Percentiles rank a stretch among this genome's conserved stretches.
Conservation (phyloP, 1,284 basidiomycete genomes). For the Pholiota adiposa region DNA sequence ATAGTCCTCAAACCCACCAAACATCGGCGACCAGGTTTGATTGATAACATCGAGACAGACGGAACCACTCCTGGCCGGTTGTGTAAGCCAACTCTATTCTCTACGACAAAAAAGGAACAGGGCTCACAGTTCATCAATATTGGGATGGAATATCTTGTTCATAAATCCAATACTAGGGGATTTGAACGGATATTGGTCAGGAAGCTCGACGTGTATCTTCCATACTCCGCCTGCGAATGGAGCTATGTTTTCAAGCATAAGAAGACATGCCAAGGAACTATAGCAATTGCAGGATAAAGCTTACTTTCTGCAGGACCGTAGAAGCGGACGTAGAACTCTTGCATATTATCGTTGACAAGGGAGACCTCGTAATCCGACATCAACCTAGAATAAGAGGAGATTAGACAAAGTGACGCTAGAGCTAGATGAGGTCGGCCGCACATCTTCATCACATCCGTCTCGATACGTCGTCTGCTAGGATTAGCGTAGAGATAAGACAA, state of each 20-base stretch:
- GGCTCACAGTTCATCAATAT: conserved; percentile 92
- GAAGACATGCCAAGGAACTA: not conserved
- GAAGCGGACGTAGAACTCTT: conserved; percentile 98
- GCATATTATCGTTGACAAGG: conserved; percentile 98
- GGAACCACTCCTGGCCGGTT: conserved; percentile 77
- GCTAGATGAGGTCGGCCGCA: conserved; percentile 37
- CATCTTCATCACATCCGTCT: conserved; percentile 99
- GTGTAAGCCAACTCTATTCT: conserved; percentile 3
- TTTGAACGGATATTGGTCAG: conserved; percentile 99
- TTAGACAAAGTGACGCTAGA: not conserved
- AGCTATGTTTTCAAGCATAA: conserved; percentile 52
- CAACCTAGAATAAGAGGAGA: conserved; percentile 54
- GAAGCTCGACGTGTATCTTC: conserved; percentile 99
- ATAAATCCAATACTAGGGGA: conserved; percentile 99
- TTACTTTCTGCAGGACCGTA: conserved; percentile 93
- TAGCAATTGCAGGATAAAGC: conserved; percentile 35
- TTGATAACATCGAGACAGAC: conserved; percentile 98
- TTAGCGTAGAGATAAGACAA: conserved; percentile 40
- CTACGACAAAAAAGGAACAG: conserved; percentile 1
- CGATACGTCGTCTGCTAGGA: conserved; percentile 86
- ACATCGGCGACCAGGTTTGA: conserved; percentile 99
- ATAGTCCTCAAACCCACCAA: conserved; percentile 59
- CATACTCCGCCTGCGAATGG: conserved; percentile 96
- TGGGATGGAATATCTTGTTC: conserved; percentile 99
- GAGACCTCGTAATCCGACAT: conserved; percentile 98